phyloP scores from a whole-genome alignment of 768 basidiomycete species.

The Cystofilobasidium capitatum region DNA sequence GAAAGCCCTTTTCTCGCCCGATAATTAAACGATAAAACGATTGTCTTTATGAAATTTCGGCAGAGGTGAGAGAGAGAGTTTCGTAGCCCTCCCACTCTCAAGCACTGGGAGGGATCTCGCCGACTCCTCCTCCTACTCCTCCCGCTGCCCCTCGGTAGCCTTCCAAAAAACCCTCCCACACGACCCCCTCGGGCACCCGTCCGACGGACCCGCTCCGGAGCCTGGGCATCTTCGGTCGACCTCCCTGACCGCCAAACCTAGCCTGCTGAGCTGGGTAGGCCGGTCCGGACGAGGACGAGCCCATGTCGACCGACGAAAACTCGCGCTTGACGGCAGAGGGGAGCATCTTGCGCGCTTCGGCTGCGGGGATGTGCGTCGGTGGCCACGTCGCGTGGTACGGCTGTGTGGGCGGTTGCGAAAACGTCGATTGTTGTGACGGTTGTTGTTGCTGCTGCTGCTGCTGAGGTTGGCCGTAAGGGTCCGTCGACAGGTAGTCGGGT shows the following conservation, averaged over 20 bases:
- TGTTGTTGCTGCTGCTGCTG: neutral
- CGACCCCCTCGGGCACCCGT: neutral
- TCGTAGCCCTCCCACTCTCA: too few species aligned
- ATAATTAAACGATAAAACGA: too few species aligned
- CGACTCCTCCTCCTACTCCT: neutral
- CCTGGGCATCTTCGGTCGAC: neutral
- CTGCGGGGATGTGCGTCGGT: neutral
- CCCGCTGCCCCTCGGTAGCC: neutral
- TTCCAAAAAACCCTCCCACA: neutral
- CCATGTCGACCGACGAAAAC: neutral
- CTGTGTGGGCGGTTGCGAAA: neutral
- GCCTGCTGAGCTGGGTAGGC: neutral
- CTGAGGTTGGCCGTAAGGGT: neutral
- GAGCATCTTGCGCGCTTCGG: neutral
- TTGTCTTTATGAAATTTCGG: too few species aligned
- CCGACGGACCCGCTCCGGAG: neutral
- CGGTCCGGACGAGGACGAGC: neutral
- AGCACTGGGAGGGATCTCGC: neutral
- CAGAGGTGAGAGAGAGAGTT: too few species aligned
- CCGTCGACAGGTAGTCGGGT: neutral
- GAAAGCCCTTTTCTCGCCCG: too few species aligned
- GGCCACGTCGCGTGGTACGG: conserved; percentile 2
- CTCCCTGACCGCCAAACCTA: neutral
- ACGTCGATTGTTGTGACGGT: neutral
- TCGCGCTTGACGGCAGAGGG: neutral